These are phyloP conservation scores for Fusarium staphyleae DNA, from an alignment of 2,329 filamentous ascomycete genomes.

Conservation along the genomic window DNA sequence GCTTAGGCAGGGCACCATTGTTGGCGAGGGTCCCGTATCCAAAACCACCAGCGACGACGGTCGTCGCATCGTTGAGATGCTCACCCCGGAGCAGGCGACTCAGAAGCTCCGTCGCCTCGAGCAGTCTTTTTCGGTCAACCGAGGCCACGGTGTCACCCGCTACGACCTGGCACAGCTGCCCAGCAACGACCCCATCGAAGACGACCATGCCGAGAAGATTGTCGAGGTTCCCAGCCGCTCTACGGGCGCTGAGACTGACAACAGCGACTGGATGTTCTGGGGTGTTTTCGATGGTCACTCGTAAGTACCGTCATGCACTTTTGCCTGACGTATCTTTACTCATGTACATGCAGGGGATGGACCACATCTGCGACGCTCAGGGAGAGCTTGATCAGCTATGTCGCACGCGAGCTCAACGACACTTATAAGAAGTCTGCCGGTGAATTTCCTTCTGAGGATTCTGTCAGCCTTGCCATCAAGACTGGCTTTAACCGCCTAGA, in stretches of 20 bases:
- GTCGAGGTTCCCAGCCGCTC: constrained; percentile 79
- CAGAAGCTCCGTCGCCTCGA: constrained; percentile 88
- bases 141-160: constrained; percentile 88
- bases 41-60: constrained; percentile 89
- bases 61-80: constrained; percentile 90
- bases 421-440: constrained; percentile 80
- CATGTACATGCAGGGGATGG: constrained; percentile 73
- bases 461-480: constrained; percentile 92
- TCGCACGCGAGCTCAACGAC: constrained; percentile 88
- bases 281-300: constrained; percentile 97
- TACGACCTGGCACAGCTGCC: constrained; percentile 95
- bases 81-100: constrained; percentile 92
- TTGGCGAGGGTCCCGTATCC: constrained; percentile 83
- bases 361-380: constrained; percentile 96
- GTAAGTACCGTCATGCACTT: constrained; percentile 57
- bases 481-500: constrained; percentile 87
- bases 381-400: constrained; percentile 89
- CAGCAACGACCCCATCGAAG: constrained; percentile 97
- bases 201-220: constrained; percentile 98
- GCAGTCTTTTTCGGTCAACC: constrained; percentile 87
- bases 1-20: constrained; percentile 85
- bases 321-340: constrained; percentile 7
- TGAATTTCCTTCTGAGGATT: constrained; percentile 74
- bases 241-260: constrained; percentile 53
- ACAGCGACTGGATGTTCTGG: constrained; percentile 99